Evolutionary conservation across 345 rosid species (phyloP).

Genomic region (thale cress (Arabidopsis thaliana)): TAIR10.1 NC_003075.7:17607001-17607500

Average conservation of each 20-base stretch:
- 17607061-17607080: background rate
- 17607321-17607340: conserved; percentile 11
- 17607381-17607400: background rate
- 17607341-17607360: conserved; percentile 2
- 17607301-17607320: background rate
- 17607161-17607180: background rate
- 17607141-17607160: background rate
- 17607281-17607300: background rate
- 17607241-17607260: background rate
- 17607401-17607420: background rate
- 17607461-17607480: background rate
- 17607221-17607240: background rate
- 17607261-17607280: background rate
- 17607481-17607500: background rate
- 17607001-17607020: background rate
- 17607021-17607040: background rate
- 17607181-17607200: background rate
- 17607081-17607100: conserved; percentile 8
- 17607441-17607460: background rate
- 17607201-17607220: background rate
- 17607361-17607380: background rate
- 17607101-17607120: conserved; percentile 4
- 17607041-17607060: conserved; percentile 3
- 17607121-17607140: background rate
- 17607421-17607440: conserved; percentile 11